Percentiles rank a stretch among this genome's conserved stretches.
Evolutionary conservation across 2,329 filamentous ascomycete species (phyloP).

Genomic region (Penicillium brasilianum): DNA sequence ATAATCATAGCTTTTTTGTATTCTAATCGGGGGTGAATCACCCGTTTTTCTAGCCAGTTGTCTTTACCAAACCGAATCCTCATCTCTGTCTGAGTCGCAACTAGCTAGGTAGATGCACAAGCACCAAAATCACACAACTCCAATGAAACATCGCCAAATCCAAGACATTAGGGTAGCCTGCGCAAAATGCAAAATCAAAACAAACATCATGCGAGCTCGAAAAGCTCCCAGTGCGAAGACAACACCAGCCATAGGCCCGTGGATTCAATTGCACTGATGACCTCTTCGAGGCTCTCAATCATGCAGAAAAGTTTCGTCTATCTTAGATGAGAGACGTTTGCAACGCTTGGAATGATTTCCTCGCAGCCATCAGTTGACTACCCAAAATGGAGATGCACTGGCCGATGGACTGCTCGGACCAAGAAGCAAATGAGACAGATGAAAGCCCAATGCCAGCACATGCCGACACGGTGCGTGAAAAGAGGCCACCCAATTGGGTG

Average conservation of each 20-base stretch:
- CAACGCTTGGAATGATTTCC: constrained; percentile 11
- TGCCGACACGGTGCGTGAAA: constrained; percentile 11
- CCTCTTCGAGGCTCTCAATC: background rate
- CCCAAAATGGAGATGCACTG: constrained; percentile 20
- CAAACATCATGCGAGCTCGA: background rate
- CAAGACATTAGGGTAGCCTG: background rate
- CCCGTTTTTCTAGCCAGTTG: background rate
- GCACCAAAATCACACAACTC: background rate
- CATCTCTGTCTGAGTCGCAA: background rate
- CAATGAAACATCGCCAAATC: background rate
- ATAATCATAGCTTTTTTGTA: constrained; percentile 1
- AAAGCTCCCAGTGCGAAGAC: background rate
- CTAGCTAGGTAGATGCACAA: background rate
- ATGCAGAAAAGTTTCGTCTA: constrained; percentile 1
- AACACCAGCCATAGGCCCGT: background rate
- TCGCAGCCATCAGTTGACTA: constrained; percentile 19
- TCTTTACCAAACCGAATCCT: constrained; percentile 5
- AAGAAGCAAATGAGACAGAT: constrained; percentile 6
- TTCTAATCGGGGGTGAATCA: background rate
- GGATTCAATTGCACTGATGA: background rate
- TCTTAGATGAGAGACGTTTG: constrained; percentile 3
- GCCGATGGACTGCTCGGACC: constrained; percentile 9
- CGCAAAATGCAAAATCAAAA: background rate
- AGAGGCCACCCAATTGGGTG: constrained; percentile 9
- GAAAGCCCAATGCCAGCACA: constrained; percentile 16